Evolutionary conservation across 163 green algal species (phyloP), one percentile per base, ranked within the genome.

Genomic region (Chlamydomonas reinhardtii): DNA sequence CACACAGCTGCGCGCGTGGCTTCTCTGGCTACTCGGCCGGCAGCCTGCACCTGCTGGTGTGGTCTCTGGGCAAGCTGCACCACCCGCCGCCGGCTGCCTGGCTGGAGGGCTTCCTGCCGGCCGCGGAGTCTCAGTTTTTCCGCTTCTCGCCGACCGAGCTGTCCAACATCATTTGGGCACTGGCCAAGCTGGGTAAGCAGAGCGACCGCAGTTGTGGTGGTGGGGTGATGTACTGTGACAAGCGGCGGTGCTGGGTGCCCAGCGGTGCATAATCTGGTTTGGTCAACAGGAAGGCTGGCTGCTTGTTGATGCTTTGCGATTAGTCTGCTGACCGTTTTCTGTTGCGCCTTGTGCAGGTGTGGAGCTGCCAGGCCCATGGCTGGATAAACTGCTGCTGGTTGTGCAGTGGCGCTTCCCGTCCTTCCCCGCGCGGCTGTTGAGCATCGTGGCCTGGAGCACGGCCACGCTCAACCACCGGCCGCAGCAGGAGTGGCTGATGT

Each of bases 371-470:
- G 54, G 43, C 34, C 19, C 61, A 4, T 91, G 88, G 86, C 29
- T 91, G 31, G 89, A 93, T 70, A 89, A 84, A 73, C 89, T 91
- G 65, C 69, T 91, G 43, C 85, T 92, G 82, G 89, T 91, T 4
- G 73, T 83, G 17, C 89, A 92, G 82, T 92, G 89, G 89, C 89
- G 89, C 20, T 92, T 92, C 73, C 89, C 89, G 1, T 86, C 66
- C 59, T 92, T 92, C 82, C 84, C 64, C 48, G 82, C 85, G 4
- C 89, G 89, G 52, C 74, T 90, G 68, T 78, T 92, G 35, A 90
- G 82, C 70, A 90, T 92, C 24, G 70, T 92, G 17, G 89, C 84
- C 0, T 93, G 89, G 89, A 87, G 76, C 34, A 87, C 88, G 0
- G 89, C 89, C 15, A 88, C 81, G 6, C 73, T 93, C 39, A 84